These are phyloP conservation scores for Akanthomyces dipterigenus DNA, from an alignment of 2,329 filamentous ascomycete species.

Conservation along the genomic window DNA sequence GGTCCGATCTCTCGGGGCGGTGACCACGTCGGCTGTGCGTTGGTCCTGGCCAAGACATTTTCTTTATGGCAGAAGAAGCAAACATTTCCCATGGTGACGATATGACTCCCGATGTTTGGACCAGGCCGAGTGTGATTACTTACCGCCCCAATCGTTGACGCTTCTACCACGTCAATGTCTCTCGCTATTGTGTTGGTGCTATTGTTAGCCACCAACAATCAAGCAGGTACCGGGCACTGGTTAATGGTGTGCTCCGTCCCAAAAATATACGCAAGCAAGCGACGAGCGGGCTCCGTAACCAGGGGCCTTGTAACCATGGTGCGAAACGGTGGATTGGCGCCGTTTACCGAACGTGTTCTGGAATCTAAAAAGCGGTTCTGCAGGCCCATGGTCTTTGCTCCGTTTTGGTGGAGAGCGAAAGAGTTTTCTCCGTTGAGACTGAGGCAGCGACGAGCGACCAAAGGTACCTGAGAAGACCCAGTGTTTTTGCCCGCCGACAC, in stretches of 20 bases:
- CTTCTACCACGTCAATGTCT: not conserved
- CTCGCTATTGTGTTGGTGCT: not conserved
- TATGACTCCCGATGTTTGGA: not conserved
- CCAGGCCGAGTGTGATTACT: not conserved
- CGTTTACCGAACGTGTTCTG: constrained; percentile 10
- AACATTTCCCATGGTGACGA: not conserved
- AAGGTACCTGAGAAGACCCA: not conserved
- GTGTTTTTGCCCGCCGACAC: not conserved
- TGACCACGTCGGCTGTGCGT: not conserved
- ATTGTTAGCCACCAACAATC: not conserved
- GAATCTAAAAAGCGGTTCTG: constrained; percentile 6
- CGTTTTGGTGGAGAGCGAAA: constrained; percentile 9
- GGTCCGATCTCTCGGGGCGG: not conserved
- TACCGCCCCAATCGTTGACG: not conserved
- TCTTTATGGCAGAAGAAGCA: not conserved
- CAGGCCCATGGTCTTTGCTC: not conserved
- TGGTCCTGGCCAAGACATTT: not conserved
- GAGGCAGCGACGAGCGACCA: not conserved
- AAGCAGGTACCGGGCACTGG: not conserved
- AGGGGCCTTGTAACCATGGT: not conserved
- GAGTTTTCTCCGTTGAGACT: not conserved
- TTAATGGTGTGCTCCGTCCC: not conserved
- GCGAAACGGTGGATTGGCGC: constrained; percentile 8
- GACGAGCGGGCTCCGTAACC: not conserved
- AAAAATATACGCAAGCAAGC: not conserved